Evolutionary conservation across 768 basidiomycete genomes (phyloP).

Genomic region (Calocera viscosa): DNA sequence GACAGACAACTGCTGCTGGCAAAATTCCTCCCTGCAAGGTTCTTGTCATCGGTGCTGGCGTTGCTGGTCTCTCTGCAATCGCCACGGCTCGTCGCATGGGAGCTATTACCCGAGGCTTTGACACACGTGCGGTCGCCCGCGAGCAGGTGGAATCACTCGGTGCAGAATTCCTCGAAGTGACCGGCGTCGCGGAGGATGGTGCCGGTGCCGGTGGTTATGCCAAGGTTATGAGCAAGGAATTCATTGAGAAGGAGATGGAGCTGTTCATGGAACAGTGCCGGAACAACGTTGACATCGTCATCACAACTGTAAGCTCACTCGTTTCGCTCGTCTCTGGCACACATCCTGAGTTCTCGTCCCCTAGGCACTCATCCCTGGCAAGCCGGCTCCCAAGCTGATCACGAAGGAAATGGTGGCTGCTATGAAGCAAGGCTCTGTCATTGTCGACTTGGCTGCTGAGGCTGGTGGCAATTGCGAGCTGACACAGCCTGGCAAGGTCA

Average conservation of each 20-base stretch:
- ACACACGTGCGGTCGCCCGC: conserved; percentile 69
- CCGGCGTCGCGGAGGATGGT: conserved; percentile 60
- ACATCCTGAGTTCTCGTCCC: too few relatives aligned
- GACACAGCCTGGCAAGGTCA: conserved; percentile 57
- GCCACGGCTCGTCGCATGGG: conserved; percentile 73
- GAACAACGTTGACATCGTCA: conserved; percentile 78
- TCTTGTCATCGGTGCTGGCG: conserved; percentile 76
- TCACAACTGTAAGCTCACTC: conserved; percentile 43
- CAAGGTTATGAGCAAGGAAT: conserved; percentile 83
- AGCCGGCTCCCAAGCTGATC: conserved; percentile 75
- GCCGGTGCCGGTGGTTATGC: conserved; percentile 76
- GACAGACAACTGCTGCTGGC: conserved; percentile 85
- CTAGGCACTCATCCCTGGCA: conserved; percentile 65
- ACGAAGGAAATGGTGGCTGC: conserved; percentile 73
- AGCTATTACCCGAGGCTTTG: conserved; percentile 79
- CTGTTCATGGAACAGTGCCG: conserved; percentile 70
- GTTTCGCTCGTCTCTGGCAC: background rate
- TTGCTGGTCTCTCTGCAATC: conserved; percentile 79
- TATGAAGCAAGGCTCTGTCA: conserved; percentile 87
- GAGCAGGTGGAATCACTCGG: conserved; percentile 85
- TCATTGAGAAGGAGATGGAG: conserved; percentile 77
- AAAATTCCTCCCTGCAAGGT: conserved; percentile 81
- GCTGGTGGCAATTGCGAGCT: conserved; percentile 82
- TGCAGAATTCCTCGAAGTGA: conserved; percentile 79
- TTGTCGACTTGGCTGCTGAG: conserved; percentile 79